Conservation (phyloP, 2,329 filamentous ascomycete genomes). For the Fusarium metavorans region DNA sequence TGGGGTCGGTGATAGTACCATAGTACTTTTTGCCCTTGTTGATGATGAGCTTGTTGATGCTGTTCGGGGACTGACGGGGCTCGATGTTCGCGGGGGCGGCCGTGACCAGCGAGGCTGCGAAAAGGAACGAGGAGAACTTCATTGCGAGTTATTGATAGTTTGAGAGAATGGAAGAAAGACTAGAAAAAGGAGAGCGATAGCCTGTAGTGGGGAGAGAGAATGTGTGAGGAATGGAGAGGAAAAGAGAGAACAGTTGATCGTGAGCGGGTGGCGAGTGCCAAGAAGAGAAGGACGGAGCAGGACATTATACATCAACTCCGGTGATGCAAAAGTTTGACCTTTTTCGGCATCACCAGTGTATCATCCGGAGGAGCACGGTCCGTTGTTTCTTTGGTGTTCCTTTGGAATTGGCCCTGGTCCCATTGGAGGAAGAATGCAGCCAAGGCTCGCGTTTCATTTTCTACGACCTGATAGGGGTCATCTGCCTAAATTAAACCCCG, state of each 20-base stretch:
- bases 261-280: background rate
- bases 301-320: background rate
- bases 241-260: background rate
- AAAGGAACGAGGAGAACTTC: background rate
- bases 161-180: background rate
- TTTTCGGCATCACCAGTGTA: background rate
- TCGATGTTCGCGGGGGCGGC: background rate
- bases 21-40: constrained; percentile 73
- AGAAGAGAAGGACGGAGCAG: background rate
- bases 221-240: background rate
- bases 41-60: constrained; percentile 53
- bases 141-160: background rate
- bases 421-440: background rate
- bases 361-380: background rate
- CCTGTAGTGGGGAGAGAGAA: background rate
- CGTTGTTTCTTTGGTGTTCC: background rate
- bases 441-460: background rate
- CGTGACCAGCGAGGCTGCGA: background rate
- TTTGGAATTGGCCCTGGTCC: background rate
- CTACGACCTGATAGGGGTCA: background rate
- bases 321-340: background rate
- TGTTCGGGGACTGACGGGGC: background rate
- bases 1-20: constrained; percentile 68
- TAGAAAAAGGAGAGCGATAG: background rate
- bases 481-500: background rate